phyloP scores from a whole-genome alignment of 1,284 basidiomycete genomes.

The Agaricales sp. region DNA sequence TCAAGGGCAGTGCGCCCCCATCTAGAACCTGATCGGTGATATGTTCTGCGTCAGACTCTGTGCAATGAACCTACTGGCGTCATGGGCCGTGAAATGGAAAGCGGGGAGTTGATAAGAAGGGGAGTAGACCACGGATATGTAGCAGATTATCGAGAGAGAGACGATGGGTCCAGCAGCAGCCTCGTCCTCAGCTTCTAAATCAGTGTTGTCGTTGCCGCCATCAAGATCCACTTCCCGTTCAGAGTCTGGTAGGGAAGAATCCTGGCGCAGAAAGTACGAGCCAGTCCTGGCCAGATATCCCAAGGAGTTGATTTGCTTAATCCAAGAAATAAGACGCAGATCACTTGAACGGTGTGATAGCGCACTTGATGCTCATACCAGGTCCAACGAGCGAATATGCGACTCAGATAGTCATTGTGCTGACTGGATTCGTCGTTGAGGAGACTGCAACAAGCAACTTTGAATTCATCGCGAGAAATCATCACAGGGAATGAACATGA shows the following conservation, averaged over 20 bases:
- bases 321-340: constrained; percentile 7
- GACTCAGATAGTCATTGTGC: constrained; percentile 8
- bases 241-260: background rate
- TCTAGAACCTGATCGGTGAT: constrained; percentile 27
- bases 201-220: constrained; percentile 17
- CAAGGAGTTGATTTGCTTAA: constrained; percentile 24
- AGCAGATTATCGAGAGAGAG: constrained; percentile 25
- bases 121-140: constrained; percentile 63
- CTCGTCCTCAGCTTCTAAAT: constrained; percentile 26
- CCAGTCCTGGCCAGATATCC: constrained; percentile 40
- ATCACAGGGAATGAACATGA: constrained; percentile 18
- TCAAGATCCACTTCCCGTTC: constrained; percentile 3
- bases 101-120: constrained; percentile 67
- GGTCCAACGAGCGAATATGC: constrained; percentile 30
- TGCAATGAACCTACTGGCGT: constrained; percentile 43
- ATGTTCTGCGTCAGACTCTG: constrained; percentile 4
- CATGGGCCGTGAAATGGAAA: constrained; percentile 67
- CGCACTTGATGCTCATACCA: constrained; percentile 47
- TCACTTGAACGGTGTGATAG: constrained; percentile 20
- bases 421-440: constrained; percentile 20
- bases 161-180: constrained; percentile 12
- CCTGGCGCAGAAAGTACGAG: constrained; percentile 6
- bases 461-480: constrained; percentile 52
- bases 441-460: constrained; percentile 47
- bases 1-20: constrained; percentile 49